Conservation (phyloP, 495 filamentous ascomycete species). For the Trichocladium antarcticum region DNA sequence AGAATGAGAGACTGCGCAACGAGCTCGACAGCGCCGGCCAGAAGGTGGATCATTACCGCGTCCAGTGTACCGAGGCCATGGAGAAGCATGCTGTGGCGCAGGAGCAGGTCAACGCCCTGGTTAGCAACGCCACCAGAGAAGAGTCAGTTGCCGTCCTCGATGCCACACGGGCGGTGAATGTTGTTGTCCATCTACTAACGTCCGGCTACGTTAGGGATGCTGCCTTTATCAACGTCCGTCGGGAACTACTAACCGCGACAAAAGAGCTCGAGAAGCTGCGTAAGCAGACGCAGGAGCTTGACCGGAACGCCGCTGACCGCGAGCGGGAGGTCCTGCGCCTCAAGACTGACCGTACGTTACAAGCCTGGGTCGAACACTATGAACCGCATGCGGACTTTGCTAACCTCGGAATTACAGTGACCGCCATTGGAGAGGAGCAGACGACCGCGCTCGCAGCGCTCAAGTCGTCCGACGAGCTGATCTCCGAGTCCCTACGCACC, state of each 20-base stretch:
- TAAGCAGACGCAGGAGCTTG: constrained; percentile 33
- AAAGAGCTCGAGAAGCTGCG: constrained; percentile 28
- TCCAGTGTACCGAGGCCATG: constrained; percentile 37
- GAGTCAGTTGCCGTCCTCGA: constrained; percentile 36
- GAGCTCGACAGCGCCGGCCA: constrained; percentile 38
- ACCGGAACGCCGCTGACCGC: constrained; percentile 34
- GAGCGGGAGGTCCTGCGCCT: constrained; percentile 36
- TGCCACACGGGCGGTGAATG: constrained; percentile 13
- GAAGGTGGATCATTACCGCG: constrained; percentile 31
- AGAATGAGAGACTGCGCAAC: constrained; percentile 38
- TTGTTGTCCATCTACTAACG: constrained; percentile 29
- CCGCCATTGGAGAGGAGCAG: constrained; percentile 38
- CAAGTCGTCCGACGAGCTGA: constrained; percentile 42
- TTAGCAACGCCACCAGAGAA: constrained; percentile 36
- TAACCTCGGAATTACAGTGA: constrained; percentile 28
- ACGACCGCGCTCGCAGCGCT: constrained; percentile 39
- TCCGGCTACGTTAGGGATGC: constrained; percentile 30
- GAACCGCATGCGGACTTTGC: background rate
- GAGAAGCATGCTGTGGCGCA: constrained; percentile 41
- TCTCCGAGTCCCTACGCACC: constrained; percentile 40
- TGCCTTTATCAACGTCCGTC: constrained; percentile 30
- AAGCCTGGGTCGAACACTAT: background rate
- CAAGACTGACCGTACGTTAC: constrained; percentile 29
- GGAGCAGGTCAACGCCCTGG: constrained; percentile 40
- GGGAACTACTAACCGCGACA: constrained; percentile 23